Evolutionary conservation across 2,329 filamentous ascomycete species (phyloP).

Genomic region (Verticillium longisporum): DNA sequence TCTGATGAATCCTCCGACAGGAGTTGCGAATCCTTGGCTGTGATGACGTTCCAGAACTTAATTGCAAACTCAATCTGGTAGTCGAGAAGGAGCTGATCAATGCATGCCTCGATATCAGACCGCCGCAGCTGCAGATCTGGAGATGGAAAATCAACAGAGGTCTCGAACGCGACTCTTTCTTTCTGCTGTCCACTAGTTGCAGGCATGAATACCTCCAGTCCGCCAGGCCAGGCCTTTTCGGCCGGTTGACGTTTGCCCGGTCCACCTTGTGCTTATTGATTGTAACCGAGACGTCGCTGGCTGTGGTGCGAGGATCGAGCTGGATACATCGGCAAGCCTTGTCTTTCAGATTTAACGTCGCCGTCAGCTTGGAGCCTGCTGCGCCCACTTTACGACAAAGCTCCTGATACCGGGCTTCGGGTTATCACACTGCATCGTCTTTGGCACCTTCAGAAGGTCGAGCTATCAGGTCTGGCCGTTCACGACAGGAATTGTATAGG

Average conservation of each 20-base stretch:
- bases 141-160: background rate
- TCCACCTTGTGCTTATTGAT: conserved; percentile 1
- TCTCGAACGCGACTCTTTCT: background rate
- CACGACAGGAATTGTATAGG: conserved; percentile 40
- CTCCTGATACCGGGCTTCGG: background rate
- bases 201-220: background rate
- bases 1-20: conserved; percentile 15
- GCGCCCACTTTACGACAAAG: background rate
- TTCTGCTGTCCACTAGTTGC: background rate
- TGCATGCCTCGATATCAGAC: background rate
- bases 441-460: background rate
- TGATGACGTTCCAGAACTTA: conserved; percentile 17
- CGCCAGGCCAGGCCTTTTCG: background rate
- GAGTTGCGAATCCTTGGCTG: conserved; percentile 9
- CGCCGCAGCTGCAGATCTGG: background rate
- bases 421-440: background rate
- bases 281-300: background rate
- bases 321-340: conserved; percentile 6
- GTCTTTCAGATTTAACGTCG: background rate
- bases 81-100: conserved; percentile 15
- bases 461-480: conserved; percentile 37
- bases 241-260: conserved; percentile 3
- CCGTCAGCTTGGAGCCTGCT: background rate
- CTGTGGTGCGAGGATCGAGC: background rate
- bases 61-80: conserved; percentile 18